Conservation (phyloP, 1,284 basidiomycete species). For the Cutaneotrichosporon daszewskae region DNA sequence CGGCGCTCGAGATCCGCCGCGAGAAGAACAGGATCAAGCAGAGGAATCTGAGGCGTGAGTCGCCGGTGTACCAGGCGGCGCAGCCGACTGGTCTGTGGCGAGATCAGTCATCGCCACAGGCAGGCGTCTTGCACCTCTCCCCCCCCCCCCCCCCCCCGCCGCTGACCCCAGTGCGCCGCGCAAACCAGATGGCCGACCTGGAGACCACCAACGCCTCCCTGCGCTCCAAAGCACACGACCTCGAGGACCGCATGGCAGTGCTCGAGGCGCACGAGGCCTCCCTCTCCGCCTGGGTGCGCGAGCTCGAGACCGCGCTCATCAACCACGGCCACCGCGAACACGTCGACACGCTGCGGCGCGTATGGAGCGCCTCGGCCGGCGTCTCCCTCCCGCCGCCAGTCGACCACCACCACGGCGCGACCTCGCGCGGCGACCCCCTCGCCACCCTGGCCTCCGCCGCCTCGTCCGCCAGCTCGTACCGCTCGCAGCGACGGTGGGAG, state of each 20-base stretch:
- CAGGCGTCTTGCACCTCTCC: not conserved
- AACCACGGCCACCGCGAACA: slow-evolving; percentile 26
- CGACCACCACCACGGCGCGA: not conserved
- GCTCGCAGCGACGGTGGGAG: slow-evolving; percentile 7
- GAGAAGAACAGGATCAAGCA: slow-evolving; percentile 41
- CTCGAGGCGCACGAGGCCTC: slow-evolving; percentile 21
- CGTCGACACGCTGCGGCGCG: slow-evolving; percentile 26
- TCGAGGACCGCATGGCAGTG: slow-evolving; percentile 16
- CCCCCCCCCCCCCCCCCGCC: not conserved
- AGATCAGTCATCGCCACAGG: slow-evolving; percentile 13
- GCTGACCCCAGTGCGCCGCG: slow-evolving; percentile 30
- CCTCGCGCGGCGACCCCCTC: slow-evolving; percentile 11
- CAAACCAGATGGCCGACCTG: slow-evolving; percentile 37
- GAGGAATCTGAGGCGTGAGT: slow-evolving; percentile 34
- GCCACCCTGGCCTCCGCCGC: slow-evolving; percentile 19
- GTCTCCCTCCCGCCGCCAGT: too few species aligned
- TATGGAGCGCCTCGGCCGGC: slow-evolving; percentile 18
- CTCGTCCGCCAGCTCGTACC: slow-evolving; percentile 7
- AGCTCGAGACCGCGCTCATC: slow-evolving; percentile 31
- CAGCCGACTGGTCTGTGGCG: slow-evolving; percentile 34
- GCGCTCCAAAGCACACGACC: slow-evolving; percentile 17
- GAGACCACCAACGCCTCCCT: slow-evolving; percentile 24
- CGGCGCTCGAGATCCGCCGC: slow-evolving; percentile 23
- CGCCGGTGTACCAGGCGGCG: not conserved
- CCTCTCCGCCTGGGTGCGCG: slow-evolving; percentile 29